phyloP scores from a whole-genome alignment of 495 filamentous ascomycete species.

The Pseudotulostoma volvatum region DNA sequence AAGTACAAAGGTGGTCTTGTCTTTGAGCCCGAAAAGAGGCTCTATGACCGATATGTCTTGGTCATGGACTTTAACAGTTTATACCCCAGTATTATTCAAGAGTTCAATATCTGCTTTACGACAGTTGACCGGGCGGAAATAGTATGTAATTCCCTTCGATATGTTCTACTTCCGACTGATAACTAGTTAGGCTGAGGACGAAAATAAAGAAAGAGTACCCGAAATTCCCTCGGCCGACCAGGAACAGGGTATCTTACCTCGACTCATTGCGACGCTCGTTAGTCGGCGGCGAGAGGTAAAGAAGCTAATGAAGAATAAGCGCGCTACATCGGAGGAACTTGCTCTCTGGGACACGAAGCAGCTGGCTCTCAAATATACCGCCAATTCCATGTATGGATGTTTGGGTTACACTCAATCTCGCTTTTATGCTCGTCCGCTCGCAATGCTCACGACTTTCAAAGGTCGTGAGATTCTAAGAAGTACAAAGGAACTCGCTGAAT shows the following conservation, averaged over 20 bases:
- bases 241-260: conserved; percentile 67
- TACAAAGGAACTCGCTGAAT: conserved; percentile 89
- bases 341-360: conserved; percentile 98
- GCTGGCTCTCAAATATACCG: conserved; percentile 86
- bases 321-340: conserved; percentile 69
- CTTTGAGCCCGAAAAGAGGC: conserved; percentile 79
- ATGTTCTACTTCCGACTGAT: conserved; percentile 5
- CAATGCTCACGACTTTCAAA: conserved; percentile 91
- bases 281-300: conserved; percentile 80
- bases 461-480: conserved; percentile 92
- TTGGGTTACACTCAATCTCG: conserved; percentile 88
- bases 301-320: conserved; percentile 87
- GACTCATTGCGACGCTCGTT: conserved; percentile 80
- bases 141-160: conserved; percentile 22
- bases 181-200: conserved; percentile 47
- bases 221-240: conserved; percentile 54
- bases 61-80: conserved; percentile 99
- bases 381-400: conserved; percentile 99
- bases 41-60: conserved; percentile 91
- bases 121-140: conserved; percentile 64
- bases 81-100: conserved; percentile 97
- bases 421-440: conserved; percentile 89
- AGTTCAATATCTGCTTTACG: conserved; percentile 98
- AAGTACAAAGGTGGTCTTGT: conserved; percentile 97
- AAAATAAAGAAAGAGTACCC: conserved; percentile 55